Conservation (phyloP, 2,329 filamentous ascomycete species). For the Paraphaeosphaeria minitans region DNA sequence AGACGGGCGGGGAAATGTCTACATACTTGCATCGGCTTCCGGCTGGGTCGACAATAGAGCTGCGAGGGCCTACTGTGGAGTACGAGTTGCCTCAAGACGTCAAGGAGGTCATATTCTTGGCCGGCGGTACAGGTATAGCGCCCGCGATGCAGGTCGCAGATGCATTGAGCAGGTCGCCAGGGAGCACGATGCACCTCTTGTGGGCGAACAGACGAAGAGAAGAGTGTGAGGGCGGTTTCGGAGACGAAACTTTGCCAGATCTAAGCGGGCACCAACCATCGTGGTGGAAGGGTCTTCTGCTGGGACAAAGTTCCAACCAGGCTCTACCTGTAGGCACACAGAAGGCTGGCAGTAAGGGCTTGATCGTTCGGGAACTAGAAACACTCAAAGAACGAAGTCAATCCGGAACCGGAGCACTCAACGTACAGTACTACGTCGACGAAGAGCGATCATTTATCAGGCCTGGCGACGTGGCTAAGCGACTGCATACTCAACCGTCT, state of each 20-base stretch:
- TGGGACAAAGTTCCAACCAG: conserved; percentile 16
- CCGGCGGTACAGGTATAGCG: conserved; percentile 90
- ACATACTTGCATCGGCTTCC: conserved; percentile 73
- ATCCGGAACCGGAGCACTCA: conserved; percentile 32
- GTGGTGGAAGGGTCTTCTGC: conserved; percentile 37
- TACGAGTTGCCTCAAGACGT: conserved; percentile 62
- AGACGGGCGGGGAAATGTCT: conserved; percentile 83
- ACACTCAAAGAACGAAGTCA: conserved; percentile 57
- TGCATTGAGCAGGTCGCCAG: conserved; percentile 58
- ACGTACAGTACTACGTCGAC: conserved; percentile 79
- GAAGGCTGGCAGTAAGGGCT: conserved; percentile 40
- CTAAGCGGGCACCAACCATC: not conserved
- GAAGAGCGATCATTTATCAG: conserved; percentile 73
- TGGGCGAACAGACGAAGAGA: conserved; percentile 77
- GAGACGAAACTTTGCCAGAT: conserved; percentile 48
- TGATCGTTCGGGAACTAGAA: conserved; percentile 67
- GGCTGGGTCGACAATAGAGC: conserved; percentile 68
- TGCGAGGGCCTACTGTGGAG: conserved; percentile 79
- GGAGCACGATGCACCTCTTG: conserved; percentile 67
- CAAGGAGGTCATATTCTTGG: conserved; percentile 75
- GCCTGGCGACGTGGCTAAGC: conserved; percentile 43
- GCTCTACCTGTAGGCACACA: conserved; percentile 10
- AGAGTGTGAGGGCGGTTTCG: conserved; percentile 68
- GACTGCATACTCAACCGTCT: conserved; percentile 22
- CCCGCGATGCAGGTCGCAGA: conserved; percentile 82